Base-by-base conservation (phyloP, 2,329 filamentous ascomycete species). In the Fusarium annulatum region DNA sequence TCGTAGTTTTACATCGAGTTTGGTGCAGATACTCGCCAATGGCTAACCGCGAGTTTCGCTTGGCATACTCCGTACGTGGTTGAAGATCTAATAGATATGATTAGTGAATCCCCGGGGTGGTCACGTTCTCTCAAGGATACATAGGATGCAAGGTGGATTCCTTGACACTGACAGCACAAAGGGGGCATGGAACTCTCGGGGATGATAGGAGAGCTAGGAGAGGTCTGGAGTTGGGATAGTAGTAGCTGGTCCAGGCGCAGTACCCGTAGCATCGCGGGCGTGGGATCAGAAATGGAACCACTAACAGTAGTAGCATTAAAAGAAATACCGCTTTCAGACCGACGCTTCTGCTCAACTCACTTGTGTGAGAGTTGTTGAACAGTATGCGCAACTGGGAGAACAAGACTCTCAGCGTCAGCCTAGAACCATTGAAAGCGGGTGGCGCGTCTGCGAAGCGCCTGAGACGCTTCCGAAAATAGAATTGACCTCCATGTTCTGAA, bases 381-480 rank as follows among this genome's bases (percentile, higher is more conserved):
- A 33, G 46, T 14, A 30, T 30, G 65, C 42, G 45, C 42, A 67
- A 42, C 21, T 28, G 33, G 41, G 56, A 49, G n/a, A 46, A 41
- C 43, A 26, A 62, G 45, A 34, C 28, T 19, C 41, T 39, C 33
- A 64, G 43, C 42, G 43, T 56, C 42, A 51, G 59, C 46, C 28
- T 26, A 21, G n/a, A 48, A 64, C 26, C 39, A 53, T 45, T 28
- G 51, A 52, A 67, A 55, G 74, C 64, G 67, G 68, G 56, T 74
- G 68, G 67, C 75, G 63, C 72, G 67, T 73, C 67, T 74, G 55
- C 59, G 75, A 76, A 69, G 71, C 72, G 72, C 68, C 71, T 77
- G 71, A 77, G 73, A 77, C 75, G 60, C 55, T 56, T 73, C 75
- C 67, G 52, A 75, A 77, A 76, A 77, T 77, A 77, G 75, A 58